These are phyloP conservation scores for Venturia carpophila DNA, from an alignment of 2,329 filamentous ascomycete species.

Conservation along the genomic window DNA sequence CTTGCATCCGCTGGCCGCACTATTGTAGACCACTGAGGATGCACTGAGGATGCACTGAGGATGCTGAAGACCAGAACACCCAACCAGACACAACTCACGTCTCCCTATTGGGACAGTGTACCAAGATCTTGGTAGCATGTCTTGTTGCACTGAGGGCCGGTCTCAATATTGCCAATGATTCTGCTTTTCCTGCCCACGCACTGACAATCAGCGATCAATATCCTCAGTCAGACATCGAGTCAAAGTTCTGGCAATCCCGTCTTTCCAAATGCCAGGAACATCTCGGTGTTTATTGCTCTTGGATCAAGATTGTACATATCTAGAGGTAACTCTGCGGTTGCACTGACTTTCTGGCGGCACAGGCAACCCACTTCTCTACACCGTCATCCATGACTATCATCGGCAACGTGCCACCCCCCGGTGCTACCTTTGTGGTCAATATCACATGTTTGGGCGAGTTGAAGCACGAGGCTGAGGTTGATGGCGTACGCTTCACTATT, in stretches of 20 bases:
- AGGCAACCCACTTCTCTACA: neutral
- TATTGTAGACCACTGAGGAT: neutral
- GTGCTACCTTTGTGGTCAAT: slow-evolving; percentile 49
- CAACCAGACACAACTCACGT: neutral
- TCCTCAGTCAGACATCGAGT: neutral
- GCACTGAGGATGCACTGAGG: no score
- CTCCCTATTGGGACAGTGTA: neutral
- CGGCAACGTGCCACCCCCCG: slow-evolving; percentile 58
- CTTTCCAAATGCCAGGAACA: neutral
- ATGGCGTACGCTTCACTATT: slow-evolving; percentile 62
- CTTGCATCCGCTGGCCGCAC: neutral
- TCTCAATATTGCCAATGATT: no score
- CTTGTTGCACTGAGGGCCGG: no score
- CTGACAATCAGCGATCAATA: neutral
- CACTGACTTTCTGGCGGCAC: neutral
- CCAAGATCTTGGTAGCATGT: neutral
- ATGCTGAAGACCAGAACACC: neutral
- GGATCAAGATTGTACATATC: neutral
- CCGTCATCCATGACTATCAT: slow-evolving; percentile 46
- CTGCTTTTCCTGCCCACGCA: no score
- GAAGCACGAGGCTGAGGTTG: slow-evolving; percentile 60
- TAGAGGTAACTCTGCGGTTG: neutral
- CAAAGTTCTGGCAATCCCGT: neutral
- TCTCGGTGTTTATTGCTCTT: neutral
- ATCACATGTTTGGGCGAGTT: slow-evolving; percentile 63